phyloP scores from a whole-genome alignment of 768 basidiomycete species.

The Cyclocybe aegerita region DNA sequence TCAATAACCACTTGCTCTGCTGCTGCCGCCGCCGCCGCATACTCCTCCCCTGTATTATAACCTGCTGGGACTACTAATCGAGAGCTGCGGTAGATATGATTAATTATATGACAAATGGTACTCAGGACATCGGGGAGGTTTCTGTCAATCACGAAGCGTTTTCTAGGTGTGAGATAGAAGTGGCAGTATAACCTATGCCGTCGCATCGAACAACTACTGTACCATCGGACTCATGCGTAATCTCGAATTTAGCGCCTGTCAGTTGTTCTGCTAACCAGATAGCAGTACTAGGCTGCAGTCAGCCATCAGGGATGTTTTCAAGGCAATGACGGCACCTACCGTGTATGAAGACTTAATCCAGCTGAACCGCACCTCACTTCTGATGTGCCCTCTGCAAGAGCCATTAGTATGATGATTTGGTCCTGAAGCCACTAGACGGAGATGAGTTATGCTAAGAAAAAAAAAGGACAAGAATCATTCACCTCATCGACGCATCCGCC shows the following conservation, averaged over 20 bases:
- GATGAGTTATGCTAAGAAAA: background rate
- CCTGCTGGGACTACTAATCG: background rate
- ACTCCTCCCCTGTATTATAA: constrained; percentile 5
- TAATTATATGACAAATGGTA: background rate
- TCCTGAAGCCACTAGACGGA: constrained; percentile 51
- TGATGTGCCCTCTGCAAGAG: constrained; percentile 66
- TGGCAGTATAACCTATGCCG: constrained; percentile 58
- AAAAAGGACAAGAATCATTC: constrained; percentile 1
- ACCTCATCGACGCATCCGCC: constrained; percentile 79
- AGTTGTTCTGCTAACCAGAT: constrained; percentile 73
- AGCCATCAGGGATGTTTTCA: background rate
- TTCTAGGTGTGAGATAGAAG: background rate
- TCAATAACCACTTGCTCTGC: constrained; percentile 20
- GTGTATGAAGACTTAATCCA: constrained; percentile 67
- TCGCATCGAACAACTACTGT: constrained; percentile 54
- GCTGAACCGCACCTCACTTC: constrained; percentile 52
- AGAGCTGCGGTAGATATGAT: background rate
- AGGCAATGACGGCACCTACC: constrained; percentile 37
- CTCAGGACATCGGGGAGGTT: background rate
- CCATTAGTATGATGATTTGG: constrained; percentile 78
- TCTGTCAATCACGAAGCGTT: background rate
- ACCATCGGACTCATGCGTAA: constrained; percentile 43
- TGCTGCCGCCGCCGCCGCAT: constrained; percentile 25
- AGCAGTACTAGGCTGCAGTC: constrained; percentile 45
- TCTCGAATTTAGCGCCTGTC: constrained; percentile 62